Evolutionary conservation across 352 stramenopile species (phyloP).

Genomic region (Globisporangium splendens): DNA sequence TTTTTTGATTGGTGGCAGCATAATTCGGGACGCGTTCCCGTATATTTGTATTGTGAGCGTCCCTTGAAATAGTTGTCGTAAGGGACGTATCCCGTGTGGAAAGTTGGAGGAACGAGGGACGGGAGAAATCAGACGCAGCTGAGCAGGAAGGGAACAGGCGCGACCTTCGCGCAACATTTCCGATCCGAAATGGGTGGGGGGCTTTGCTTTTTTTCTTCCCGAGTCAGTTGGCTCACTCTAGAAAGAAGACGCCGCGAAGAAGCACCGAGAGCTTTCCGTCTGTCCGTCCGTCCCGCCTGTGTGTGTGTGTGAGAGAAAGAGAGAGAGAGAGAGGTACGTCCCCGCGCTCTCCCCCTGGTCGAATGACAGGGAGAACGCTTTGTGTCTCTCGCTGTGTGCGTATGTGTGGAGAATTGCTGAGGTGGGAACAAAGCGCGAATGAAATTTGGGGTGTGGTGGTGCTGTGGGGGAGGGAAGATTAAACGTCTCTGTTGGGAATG

Average conservation of each 20-base stretch:
- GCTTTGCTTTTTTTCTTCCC: constrained; percentile 10
- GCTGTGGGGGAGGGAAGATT: not conserved
- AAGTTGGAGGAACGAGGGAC: not conserved
- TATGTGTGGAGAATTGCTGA: not conserved
- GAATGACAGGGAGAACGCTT: not conserved
- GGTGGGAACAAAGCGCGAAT: not conserved
- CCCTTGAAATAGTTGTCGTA: no score
- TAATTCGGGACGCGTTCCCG: constrained; percentile 16
- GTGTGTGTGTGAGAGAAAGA: not conserved
- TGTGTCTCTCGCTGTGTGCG: not conserved
- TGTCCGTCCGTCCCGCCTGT: no score
- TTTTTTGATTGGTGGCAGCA: constrained; percentile 12
- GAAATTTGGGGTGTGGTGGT: not conserved
- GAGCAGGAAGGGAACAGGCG: constrained; percentile 10
- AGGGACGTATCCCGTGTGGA: not conserved
- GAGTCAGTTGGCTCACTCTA: constrained; percentile 3
- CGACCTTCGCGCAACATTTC: constrained; percentile 20
- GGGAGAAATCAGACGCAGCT: constrained; percentile 3
- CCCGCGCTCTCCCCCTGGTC: no score
- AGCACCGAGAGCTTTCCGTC: not conserved
- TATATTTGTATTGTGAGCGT: not conserved
- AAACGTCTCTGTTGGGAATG: not conserved
- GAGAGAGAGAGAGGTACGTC: not conserved
- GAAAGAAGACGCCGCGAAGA: constrained; percentile 7
- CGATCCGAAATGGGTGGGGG: not conserved